Evolutionary conservation across 495 filamentous ascomycete genomes (phyloP), one percentile per base, ranked within the genome.

Genomic region (Lindgomyces ingoldianus): DNA sequence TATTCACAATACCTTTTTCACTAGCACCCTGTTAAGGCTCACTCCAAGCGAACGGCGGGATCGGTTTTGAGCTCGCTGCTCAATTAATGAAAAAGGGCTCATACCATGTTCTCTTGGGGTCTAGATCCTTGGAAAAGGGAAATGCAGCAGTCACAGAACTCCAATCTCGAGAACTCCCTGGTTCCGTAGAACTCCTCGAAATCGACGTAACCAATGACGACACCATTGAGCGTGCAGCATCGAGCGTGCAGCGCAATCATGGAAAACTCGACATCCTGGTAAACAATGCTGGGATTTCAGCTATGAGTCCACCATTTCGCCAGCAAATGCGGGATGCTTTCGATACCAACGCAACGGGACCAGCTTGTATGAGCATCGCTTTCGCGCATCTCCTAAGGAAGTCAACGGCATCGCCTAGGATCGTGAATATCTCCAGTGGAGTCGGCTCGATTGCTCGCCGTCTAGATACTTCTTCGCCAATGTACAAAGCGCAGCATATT

Each of bases 31-130:
- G 1, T 27, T 53, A 50, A 64, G 39, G 14, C 3, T 49, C 18
- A n/a, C 21, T n/a, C 41, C 18, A n/a, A 67, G 75, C 73, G 21
- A 78, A 75, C 60, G 64, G 65, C 45, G 76, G 75, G 19, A 62
- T 78, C 26, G 77, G 77, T 60, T 74, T 69, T 33, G 77, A 73
- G 18, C 58, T 72, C 3, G 63, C 74, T 9, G 66, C 69, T 49
- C 70, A 72, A 24, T 47, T 77, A 10, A 56, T 72, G 29, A 55
- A 67, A 26, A 74, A 73, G n/a, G 54, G 51, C 18, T 58, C 53
- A 49, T 77, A 70, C 62, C 74, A 77, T 49, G 72, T 79, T 57
- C 69, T 77, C 52, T 66, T 79, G 22, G 58, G 65, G 19, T 41
- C 54, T n/a, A 75, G 76, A 19, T 69, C 70, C 44, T 57, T 69